Percentiles rank a stretch among this genome's conserved stretches.
phyloP scores from a whole-genome alignment of 805 yeast genomes.

The Komagataella ulmi region DNA sequence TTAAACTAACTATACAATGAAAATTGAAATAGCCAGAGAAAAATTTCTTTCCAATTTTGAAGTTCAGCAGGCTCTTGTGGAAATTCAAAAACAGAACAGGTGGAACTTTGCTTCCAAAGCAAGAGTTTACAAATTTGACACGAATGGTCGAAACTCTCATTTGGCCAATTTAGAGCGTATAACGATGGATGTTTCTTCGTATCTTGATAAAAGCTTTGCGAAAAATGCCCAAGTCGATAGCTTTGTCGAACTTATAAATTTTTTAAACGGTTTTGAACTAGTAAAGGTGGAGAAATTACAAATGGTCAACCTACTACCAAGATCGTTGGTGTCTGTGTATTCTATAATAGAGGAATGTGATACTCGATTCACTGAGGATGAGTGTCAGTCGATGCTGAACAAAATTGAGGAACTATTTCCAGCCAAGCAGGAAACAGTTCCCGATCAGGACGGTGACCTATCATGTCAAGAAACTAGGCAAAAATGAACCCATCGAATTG shows the following conservation, averaged over 20 bases:
- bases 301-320: conserved; percentile 69
- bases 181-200: conserved; percentile 31
- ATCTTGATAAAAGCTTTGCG: conserved; percentile 16
- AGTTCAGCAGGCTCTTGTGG: conserved; percentile 40
- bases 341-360: conserved; percentile 89
- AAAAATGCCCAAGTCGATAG: not conserved
- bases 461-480: not conserved
- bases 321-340: conserved; percentile 65
- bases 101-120: conserved; percentile 24
- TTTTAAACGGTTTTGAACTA: conserved; percentile 36
- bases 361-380: conserved; percentile 59
- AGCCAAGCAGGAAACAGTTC: conserved; percentile 7
- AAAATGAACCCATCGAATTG: not conserved
- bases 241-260: conserved; percentile 20
- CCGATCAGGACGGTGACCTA: conserved; percentile 6
- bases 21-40: conserved; percentile 38
- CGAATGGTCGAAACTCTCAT: conserved; percentile 14
- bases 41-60: conserved; percentile 53
- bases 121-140: conserved; percentile 9
- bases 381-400: conserved; percentile 44
- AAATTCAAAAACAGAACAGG: conserved; percentile 28
- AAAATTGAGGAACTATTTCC: conserved; percentile 45
- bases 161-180: conserved; percentile 35
- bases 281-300: conserved; percentile 80
- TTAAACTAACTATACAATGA: not conserved